phyloP scores from a whole-genome alignment of 352 stramenopile species.

The Phytophthora palmivora region DNA sequence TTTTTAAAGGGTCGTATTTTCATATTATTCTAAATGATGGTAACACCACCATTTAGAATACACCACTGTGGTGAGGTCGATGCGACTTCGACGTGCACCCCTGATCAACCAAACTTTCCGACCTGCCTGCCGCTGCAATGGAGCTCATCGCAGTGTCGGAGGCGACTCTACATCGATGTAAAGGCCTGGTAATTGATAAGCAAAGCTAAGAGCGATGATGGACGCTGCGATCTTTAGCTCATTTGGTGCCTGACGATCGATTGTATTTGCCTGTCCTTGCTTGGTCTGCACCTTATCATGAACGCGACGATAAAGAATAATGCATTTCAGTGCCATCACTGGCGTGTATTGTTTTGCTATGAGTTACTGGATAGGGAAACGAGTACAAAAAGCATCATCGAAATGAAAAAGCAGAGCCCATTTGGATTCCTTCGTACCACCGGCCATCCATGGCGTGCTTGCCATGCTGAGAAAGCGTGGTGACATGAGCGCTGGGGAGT shows the following conservation, averaged over 20 bases:
- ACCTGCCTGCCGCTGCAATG: slow-evolving; percentile 3
- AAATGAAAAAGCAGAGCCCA: slow-evolving; percentile 16
- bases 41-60: no score
- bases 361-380: slow-evolving; percentile 29
- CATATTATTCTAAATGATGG: no score
- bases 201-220: neutral
- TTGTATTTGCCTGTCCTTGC: slow-evolving; percentile 30
- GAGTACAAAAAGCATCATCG: slow-evolving; percentile 38
- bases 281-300: slow-evolving; percentile 10
- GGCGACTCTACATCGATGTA: no score
- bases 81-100: neutral
- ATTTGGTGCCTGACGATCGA: slow-evolving; percentile 8
- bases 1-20: no score
- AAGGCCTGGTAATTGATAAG: neutral
- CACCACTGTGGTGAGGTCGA: no score
- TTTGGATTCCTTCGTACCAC: slow-evolving; percentile 10
- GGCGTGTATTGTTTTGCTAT: slow-evolving; percentile 39
- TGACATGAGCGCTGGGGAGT: slow-evolving; percentile 5
- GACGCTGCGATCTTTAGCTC: no score
- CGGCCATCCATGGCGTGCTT: slow-evolving; percentile 15
- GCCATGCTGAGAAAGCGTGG: neutral
- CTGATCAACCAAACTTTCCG: slow-evolving; percentile 2
- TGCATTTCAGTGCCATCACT: slow-evolving; percentile 29
- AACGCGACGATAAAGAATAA: slow-evolving; percentile 1
- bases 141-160: neutral